A percentile compares a stretch with the other conserved stretches of the same genome.
Conservation (phyloP, 1,139 yeast genomes). For the Hansenula sp. region DNA sequence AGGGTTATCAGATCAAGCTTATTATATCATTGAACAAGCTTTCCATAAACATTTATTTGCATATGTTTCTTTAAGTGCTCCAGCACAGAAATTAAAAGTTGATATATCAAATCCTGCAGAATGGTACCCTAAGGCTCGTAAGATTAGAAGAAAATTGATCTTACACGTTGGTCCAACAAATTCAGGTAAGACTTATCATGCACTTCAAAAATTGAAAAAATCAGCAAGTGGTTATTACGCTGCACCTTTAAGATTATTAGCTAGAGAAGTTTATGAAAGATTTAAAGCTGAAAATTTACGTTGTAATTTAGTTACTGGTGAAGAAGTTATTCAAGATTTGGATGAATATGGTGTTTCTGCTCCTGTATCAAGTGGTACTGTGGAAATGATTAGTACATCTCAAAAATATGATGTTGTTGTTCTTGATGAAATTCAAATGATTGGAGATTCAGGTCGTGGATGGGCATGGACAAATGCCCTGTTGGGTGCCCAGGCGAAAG, state of each 20-base stretch:
- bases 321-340: conserved; percentile 71
- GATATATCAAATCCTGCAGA: conserved; percentile 72
- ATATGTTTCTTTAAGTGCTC: conserved; percentile 14
- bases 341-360: conserved; percentile 71
- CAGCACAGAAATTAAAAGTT: conserved; percentile 21
- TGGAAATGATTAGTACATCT: conserved; percentile 81
- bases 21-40: conserved; percentile 13
- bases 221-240: conserved; percentile 88
- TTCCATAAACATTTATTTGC: conserved; percentile 2
- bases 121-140: conserved; percentile 87
- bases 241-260: conserved; percentile 87
- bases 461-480: conserved; percentile 95
- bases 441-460: conserved; percentile 75
- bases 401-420: conserved; percentile 80
- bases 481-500: conserved; percentile 81
- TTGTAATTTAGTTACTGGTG: conserved; percentile 91
- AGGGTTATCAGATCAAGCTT: not conserved
- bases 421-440: conserved; percentile 95
- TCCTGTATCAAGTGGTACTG: conserved; percentile 78
- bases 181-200: conserved; percentile 91
- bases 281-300: conserved; percentile 60
- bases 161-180: conserved; percentile 98
- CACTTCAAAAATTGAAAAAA: conserved; percentile 61
- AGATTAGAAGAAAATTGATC: conserved; percentile 68
- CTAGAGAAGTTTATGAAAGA: conserved; percentile 85